A percentile compares a stretch with the other conserved stretches of the same genome.
Evolutionary conservation across 1,139 yeast genomes (phyloP).

Genomic region (Candida sp.): DNA sequence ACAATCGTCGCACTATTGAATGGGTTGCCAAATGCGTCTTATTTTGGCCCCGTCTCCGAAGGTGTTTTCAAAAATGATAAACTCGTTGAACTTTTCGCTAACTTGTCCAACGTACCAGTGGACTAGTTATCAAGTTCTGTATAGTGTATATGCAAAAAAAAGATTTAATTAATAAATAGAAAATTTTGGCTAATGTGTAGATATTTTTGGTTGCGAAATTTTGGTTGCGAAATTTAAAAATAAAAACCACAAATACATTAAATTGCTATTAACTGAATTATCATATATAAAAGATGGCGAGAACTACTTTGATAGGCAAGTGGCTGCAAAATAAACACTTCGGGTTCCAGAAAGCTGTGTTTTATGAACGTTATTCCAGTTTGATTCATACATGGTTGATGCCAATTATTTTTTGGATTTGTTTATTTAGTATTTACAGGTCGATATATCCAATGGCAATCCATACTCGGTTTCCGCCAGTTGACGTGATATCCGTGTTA

Average conservation of each 20-base stretch:
- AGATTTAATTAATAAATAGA: too few species aligned
- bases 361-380: neutral
- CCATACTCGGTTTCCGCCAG: constrained; percentile 9
- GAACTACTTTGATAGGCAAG: neutral
- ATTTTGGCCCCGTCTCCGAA: constrained; percentile 40
- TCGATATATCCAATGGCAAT: neutral
- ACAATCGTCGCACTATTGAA: constrained; percentile 52
- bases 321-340: constrained; percentile 8
- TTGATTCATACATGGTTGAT: neutral
- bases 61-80: constrained; percentile 38
- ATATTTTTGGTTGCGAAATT: constrained; percentile 5
- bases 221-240: constrained; percentile 5
- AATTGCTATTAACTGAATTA: constrained; percentile 1
- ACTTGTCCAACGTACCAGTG: constrained; percentile 27
- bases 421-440: neutral
- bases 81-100: constrained; percentile 38
- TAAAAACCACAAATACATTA: constrained; percentile 1
- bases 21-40: constrained; percentile 49
- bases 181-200: neutral
- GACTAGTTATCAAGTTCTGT: constrained; percentile 5
- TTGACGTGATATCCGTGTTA: constrained; percentile 16
- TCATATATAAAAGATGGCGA: neutral
- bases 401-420: neutral
- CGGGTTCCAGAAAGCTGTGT: neutral
- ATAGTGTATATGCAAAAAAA: constrained; percentile 4